Evolutionary conservation across 2,329 filamentous ascomycete genomes (phyloP), one percentile per base, ranked within the genome.

Genomic region (Stachybotrys elegans): DNA sequence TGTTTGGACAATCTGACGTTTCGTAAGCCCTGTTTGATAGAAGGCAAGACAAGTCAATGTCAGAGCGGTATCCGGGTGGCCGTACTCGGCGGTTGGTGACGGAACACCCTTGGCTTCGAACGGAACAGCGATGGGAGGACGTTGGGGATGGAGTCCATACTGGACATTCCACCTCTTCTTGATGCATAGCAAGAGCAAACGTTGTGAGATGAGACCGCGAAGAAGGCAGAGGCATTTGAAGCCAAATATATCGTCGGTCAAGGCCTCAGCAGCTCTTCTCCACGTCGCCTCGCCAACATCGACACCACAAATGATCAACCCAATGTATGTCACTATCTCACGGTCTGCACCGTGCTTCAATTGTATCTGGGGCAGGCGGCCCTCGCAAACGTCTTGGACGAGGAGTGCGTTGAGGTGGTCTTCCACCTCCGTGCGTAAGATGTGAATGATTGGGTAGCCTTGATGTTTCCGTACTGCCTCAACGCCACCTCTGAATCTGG

Each of bases 151-250:
- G 0, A 83, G 60, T 0, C 80, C 79, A 41, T 82, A 89, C 23
- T 78, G 69, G 0, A 89, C 83, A 9, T 83, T 81, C 76, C 76
- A 87, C 2, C 79, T 65, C 55, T 85, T 86, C 41, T 76, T 75
- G 0, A 86, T 54, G 3, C 70, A 75, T 5, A 81, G 70, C 0
- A 77, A 51, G 0, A 88, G 55, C 1, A 89, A 75, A 0, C 75
- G 65, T 39, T 81, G 70, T 0, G 76, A 68, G 0, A 89, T 56
- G 0, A 88, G 62, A 0, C 85, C 85, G 0, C 84, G 75, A 0
- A 88, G 56, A 0, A 86, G 66, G 5, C 79, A 69, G 0, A 84
- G 45, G 2, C 6, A 31, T 22, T 55, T 55, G 4, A 21, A 14
- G 1, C 42, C 25, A 29, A 59, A 64, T 2, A 74, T 57, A 4